Evolutionary conservation across 2,329 filamentous ascomycete species (phyloP).

Genomic region (Hymenoscyphus albidus): DNA sequence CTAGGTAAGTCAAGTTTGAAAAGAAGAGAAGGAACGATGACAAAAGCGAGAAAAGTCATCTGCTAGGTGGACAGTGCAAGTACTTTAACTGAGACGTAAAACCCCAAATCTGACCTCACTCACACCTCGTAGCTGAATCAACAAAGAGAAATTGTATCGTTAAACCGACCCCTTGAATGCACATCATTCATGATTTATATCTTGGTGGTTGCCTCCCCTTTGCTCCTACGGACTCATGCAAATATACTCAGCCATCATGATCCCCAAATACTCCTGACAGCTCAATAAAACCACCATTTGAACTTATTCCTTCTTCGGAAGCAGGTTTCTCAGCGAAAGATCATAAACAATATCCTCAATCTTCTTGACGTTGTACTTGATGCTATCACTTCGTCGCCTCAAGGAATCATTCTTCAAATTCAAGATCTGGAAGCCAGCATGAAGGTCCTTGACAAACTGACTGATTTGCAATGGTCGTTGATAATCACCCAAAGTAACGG

Average conservation of each 20-base stretch:
- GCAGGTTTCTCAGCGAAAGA: slow-evolving; percentile 77
- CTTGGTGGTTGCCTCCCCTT: neutral
- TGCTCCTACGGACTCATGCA: neutral
- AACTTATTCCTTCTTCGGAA: slow-evolving; percentile 43
- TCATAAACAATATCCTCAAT: slow-evolving; percentile 98
- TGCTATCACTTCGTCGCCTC: slow-evolving; percentile 80
- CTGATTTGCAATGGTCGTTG: slow-evolving; percentile 81
- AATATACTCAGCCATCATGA: neutral
- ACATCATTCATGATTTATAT: neutral
- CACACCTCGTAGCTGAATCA: neutral
- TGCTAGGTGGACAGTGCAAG: neutral
- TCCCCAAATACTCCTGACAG: neutral
- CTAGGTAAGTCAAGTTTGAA: neutral
- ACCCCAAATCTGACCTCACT: no score
- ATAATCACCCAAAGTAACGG: slow-evolving; percentile 88
- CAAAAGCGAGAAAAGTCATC: neutral
- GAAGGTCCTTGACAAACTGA: slow-evolving; percentile 89
- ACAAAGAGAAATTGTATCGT: neutral
- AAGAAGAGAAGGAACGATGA: neutral
- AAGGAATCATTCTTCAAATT: slow-evolving; percentile 96
- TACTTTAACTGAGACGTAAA: neutral
- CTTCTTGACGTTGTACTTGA: slow-evolving; percentile 98
- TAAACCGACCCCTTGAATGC: neutral
- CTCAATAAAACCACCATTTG: neutral
- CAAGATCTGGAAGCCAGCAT: slow-evolving; percentile 92